A percentile compares a stretch with the other conserved stretches of the same genome.
These are phyloP conservation scores for Uronychia binucleata DNA, from an alignment of 73 alveolate species.

Conservation along the genomic window DNA sequence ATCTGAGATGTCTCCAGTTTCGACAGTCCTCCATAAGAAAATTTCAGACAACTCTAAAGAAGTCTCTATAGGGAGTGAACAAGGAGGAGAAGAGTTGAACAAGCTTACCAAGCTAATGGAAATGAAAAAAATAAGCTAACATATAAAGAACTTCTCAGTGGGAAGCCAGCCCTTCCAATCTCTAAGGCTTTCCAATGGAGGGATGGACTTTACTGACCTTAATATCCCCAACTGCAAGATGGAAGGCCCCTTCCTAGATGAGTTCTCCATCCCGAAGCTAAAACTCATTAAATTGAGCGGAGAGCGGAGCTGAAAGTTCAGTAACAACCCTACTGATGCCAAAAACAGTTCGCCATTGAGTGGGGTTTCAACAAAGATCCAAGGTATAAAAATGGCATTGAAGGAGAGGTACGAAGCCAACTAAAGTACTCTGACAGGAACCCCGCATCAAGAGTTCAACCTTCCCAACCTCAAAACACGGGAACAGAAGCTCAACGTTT, in stretches of 20 bases:
- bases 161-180: no score
- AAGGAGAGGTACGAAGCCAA: not conserved
- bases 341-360: not conserved
- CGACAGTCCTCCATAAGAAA: no score
- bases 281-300: not conserved
- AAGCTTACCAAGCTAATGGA: no score
- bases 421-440: not conserved
- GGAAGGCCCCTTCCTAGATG: not conserved
- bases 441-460: not conserved
- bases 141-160: no score
- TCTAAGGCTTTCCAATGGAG: no score
- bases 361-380: not conserved
- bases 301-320: not conserved
- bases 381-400: not conserved
- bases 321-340: not conserved
- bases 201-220: not conserved
- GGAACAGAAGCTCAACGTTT: not conserved
- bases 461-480: not conserved
- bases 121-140: no score
- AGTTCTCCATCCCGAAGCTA: not conserved
- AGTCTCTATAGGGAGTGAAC: no score
- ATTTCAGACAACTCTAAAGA: no score
- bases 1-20: no score
- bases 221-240: not conserved
- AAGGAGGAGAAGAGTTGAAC: no score